phyloP scores from a whole-genome alignment of 805 yeast genomes.

The Lipomyces kockii region DNA sequence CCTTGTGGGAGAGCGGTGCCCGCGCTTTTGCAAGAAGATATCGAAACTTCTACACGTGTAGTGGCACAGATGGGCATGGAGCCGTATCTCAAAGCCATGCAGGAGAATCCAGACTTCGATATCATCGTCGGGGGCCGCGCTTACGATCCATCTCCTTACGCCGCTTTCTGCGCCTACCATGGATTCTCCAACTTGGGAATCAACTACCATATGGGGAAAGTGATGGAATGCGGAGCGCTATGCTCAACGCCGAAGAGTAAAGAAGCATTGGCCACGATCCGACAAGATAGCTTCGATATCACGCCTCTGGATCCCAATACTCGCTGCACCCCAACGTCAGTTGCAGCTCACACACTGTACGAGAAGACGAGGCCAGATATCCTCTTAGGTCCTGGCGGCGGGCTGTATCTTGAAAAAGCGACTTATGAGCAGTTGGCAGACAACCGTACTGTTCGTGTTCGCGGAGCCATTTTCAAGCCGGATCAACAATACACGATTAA shows the following conservation, averaged over 20 bases:
- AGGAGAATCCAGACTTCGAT: constrained; percentile 18
- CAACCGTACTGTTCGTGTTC: neutral
- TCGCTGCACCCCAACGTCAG: neutral
- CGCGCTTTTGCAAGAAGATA: neutral
- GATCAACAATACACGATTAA: neutral
- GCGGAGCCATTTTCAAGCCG: neutral
- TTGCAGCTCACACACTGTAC: constrained; percentile 5
- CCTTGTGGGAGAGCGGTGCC: neutral
- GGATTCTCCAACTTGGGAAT: constrained; percentile 10
- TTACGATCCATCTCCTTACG: constrained; percentile 21
- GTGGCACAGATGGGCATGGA: constrained; percentile 21
- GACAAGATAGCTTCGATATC: neutral
- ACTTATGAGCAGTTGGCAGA: neutral
- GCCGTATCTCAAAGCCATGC: constrained; percentile 18
- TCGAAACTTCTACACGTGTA: constrained; percentile 3
- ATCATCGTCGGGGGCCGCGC: constrained; percentile 21
- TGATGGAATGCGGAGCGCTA: constrained; percentile 22
- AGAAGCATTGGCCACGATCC: neutral
- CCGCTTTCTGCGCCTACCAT: constrained; percentile 11
- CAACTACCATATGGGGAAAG: constrained; percentile 16
- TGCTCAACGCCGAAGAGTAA: constrained; percentile 5
- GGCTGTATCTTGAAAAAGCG: neutral
- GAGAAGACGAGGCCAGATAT: constrained; percentile 5
- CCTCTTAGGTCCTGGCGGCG: constrained; percentile 6
- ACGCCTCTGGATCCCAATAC: neutral